A percentile compares a stretch with the other conserved stretches of the same genome.
Evolutionary conservation across 805 yeast species (phyloP).

Genomic region (Crinitomyces ghanaensis): DNA sequence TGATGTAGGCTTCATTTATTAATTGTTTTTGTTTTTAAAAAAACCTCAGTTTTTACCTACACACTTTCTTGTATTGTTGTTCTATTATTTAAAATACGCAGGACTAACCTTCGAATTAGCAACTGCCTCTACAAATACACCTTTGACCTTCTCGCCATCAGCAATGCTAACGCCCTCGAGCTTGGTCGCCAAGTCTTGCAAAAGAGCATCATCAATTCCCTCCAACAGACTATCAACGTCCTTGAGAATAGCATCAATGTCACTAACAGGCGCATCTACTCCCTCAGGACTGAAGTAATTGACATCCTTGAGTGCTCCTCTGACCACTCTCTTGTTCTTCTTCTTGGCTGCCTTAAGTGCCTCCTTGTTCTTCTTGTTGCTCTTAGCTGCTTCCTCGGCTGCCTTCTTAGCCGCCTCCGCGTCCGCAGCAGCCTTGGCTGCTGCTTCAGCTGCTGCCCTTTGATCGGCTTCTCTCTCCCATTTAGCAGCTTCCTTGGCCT

Average conservation of each 20-base stretch:
- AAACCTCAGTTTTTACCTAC: no score
- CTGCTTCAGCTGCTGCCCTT: constrained; percentile 91
- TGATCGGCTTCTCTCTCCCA: constrained; percentile 99
- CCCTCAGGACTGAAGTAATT: constrained; percentile 71
- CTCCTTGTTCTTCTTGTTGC: constrained; percentile 91
- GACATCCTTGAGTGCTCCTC: constrained; percentile 72
- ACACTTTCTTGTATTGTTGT: no score
- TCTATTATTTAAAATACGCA: no score
- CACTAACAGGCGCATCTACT: constrained; percentile 52
- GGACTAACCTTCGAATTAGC: no score
- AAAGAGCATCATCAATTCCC: constrained; percentile 64
- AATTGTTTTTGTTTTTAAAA: no score
- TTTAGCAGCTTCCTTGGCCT: constrained; percentile 86
- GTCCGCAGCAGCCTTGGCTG: constrained; percentile 73
- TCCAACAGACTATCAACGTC: constrained; percentile 76
- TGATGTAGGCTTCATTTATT: no score
- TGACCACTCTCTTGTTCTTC: constrained; percentile 87
- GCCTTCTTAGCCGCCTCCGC: constrained; percentile 70
- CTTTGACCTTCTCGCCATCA: constrained; percentile 46
- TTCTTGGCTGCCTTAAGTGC: constrained; percentile 81
- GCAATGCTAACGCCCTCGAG: constrained; percentile 44
- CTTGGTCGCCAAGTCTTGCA: constrained; percentile 63
- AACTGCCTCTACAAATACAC: no score
- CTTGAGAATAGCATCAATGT: constrained; percentile 33
- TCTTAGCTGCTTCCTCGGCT: constrained; percentile 53